These are phyloP conservation scores for Pleodorina starrii DNA, from an alignment of 139 green algal genomes.

Conservation along the genomic window DNA sequence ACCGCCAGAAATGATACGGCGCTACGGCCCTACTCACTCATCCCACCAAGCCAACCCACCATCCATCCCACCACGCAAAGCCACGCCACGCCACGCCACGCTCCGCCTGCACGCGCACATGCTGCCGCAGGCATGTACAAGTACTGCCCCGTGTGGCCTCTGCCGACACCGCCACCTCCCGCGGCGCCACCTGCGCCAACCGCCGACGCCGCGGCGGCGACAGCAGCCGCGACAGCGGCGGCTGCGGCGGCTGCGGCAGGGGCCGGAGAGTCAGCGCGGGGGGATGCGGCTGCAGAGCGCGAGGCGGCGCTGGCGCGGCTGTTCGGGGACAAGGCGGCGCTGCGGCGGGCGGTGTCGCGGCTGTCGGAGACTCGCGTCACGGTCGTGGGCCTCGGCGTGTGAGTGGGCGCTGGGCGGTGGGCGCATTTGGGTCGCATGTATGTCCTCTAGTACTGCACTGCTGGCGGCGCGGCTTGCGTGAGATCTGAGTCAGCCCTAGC, in stretches of 20 bases:
- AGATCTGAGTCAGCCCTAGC: too few relatives aligned
- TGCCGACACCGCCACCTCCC: background rate
- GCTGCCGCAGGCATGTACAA: constrained; percentile 28
- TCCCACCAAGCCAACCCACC: too few relatives aligned
- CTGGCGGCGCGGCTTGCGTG: too few relatives aligned
- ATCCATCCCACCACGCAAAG: too few relatives aligned
- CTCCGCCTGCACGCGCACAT: background rate
- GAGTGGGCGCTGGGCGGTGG: background rate
- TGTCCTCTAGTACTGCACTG: too few relatives aligned
- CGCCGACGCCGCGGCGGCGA: too few relatives aligned
- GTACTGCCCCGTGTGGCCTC: constrained; percentile 14
- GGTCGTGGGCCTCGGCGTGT: constrained; percentile 22
- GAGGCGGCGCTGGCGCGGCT: background rate
- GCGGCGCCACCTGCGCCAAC: background rate
- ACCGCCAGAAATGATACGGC: too few relatives aligned
- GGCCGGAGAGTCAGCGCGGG: background rate
- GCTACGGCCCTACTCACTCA: too few relatives aligned
- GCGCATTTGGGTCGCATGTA: too few relatives aligned
- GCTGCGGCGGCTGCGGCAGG: background rate
- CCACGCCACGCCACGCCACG: too few relatives aligned
- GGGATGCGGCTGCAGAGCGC: background rate
- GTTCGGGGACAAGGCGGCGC: constrained; percentile 12
- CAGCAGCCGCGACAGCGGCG: background rate
- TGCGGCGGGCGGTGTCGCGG: constrained; percentile 24
- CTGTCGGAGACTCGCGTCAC: background rate